These are phyloP conservation scores for Adenanthera pavonina DNA, from an alignment of 306 rosid species.

Conservation along the genomic window DNA sequence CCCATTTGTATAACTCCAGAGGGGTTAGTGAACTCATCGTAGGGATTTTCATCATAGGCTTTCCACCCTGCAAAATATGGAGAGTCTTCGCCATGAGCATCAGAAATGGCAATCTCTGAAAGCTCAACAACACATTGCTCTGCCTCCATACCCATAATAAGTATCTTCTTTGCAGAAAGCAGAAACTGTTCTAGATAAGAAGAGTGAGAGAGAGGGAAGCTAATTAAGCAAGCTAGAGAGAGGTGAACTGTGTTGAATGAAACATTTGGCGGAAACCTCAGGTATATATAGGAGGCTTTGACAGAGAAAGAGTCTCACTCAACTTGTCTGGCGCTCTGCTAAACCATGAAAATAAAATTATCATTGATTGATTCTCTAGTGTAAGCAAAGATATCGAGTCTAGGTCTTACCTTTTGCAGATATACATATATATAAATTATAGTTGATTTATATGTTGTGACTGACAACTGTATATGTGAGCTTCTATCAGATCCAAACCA, in stretches of 20 bases:
- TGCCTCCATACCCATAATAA: slow-evolving; percentile 58
- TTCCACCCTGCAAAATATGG: slow-evolving; percentile 98
- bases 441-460: slow-evolving; percentile 43
- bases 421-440: background rate
- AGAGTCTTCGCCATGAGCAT: slow-evolving; percentile 86
- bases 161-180: background rate
- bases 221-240: background rate
- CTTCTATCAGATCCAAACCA: slow-evolving; percentile 51
- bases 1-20: slow-evolving; percentile 95
- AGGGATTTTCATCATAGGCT: slow-evolving; percentile 87
- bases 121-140: slow-evolving; percentile 52
- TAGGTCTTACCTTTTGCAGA: slow-evolving; percentile 31
- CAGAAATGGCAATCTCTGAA: slow-evolving; percentile 73
- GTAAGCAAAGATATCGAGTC: slow-evolving; percentile 22
- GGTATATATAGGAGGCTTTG: slow-evolving; percentile 49
- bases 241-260: slow-evolving; percentile 45
- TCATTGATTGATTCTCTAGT: slow-evolving; percentile 44
- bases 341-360: background rate
- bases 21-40: slow-evolving; percentile 62
- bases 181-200: background rate
- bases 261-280: slow-evolving; percentile 15
- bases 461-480: slow-evolving; percentile 59
- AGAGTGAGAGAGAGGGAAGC: slow-evolving; percentile 12
- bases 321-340: slow-evolving; percentile 10
- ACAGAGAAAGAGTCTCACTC: slow-evolving; percentile 5